phyloP scores from a whole-genome alignment of 768 basidiomycete genomes.

The Mycena galericulata region DNA sequence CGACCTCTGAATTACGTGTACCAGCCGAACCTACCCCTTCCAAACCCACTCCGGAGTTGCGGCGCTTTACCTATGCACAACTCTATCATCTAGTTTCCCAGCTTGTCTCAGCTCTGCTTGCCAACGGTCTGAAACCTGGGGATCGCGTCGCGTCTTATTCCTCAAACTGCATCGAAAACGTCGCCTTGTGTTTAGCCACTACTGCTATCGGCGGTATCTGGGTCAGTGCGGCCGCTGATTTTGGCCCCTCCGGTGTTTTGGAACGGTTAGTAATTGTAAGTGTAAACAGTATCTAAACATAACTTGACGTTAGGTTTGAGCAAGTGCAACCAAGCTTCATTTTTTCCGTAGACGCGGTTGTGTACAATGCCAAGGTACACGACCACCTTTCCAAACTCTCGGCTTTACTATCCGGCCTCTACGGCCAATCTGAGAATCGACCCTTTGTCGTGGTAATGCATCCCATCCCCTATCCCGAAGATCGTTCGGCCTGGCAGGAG shows the following conservation, averaged over 20 bases:
- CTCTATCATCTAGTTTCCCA: constrained; percentile 62
- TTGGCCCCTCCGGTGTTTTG: constrained; percentile 81
- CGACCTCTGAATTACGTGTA: constrained; percentile 32
- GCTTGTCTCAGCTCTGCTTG: constrained; percentile 67
- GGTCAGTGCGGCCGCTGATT: constrained; percentile 87
- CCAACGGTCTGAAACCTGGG: constrained; percentile 66
- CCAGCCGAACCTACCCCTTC: constrained; percentile 74
- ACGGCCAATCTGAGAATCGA: constrained; percentile 41
- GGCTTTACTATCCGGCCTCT: constrained; percentile 66
- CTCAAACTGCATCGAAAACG: constrained; percentile 82
- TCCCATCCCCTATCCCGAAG: constrained; percentile 50
- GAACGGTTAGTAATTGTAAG: constrained; percentile 64
- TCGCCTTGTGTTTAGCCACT: constrained; percentile 74
- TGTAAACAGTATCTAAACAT: not conserved
- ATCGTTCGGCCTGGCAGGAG: constrained; percentile 53
- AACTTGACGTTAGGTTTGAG: constrained; percentile 62
- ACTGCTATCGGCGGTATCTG: constrained; percentile 84
- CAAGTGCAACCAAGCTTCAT: constrained; percentile 83
- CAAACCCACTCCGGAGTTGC: constrained; percentile 55
- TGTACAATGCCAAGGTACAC: constrained; percentile 82
- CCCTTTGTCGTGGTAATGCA: constrained; percentile 68
- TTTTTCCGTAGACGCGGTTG: constrained; percentile 79
- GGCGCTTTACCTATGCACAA: constrained; percentile 64
- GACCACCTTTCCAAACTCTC: constrained; percentile 73
- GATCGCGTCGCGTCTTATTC: constrained; percentile 84